A percentile compares a stretch with the other conserved stretches of the same genome.
Conservation (phyloP, 2,329 filamentous ascomycete genomes). For the Alternaria viburni region DNA sequence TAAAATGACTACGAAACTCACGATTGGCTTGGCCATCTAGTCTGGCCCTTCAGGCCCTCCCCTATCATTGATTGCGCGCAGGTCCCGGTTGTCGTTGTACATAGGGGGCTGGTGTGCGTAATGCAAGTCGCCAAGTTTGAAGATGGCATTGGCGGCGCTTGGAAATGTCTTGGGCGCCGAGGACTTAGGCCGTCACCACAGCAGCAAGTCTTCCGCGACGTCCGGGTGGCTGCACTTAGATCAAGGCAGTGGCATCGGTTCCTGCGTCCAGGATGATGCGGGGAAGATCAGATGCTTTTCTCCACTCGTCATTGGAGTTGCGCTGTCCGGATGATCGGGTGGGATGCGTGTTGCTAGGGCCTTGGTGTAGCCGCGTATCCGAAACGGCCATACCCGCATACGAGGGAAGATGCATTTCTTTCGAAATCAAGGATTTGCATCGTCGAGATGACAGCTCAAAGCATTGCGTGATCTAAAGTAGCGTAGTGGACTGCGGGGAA, state of each 20-base stretch:
- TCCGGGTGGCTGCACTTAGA: constrained; percentile 1
- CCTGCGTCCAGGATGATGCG: neutral
- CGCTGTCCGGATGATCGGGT: neutral
- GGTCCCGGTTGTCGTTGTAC: neutral
- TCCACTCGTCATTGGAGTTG: neutral
- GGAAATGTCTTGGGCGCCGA: constrained; percentile 9
- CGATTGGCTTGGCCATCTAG: neutral
- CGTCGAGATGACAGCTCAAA: neutral
- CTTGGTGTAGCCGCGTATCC: neutral
- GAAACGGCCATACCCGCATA: neutral
- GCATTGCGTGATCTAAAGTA: neutral
- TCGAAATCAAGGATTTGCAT: neutral
- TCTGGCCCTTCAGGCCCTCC: constrained; percentile 4
- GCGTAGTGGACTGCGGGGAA: neutral
- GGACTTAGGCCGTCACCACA: neutral
- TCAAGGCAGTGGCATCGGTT: neutral
- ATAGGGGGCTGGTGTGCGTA: constrained; percentile 10
- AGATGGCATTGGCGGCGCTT: constrained; percentile 17
- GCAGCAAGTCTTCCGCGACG: constrained; percentile 2
- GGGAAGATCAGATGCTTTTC: constrained; percentile 1
- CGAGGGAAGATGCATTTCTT: neutral
- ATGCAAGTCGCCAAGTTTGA: constrained; percentile 21
- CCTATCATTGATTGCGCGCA: constrained; percentile 13
- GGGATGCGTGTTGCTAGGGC: neutral
- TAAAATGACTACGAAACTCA: constrained; percentile 1